Evolutionary conservation across 2,329 filamentous ascomycete species (phyloP).

Genomic region (Scedosporium aurantiacum): DNA sequence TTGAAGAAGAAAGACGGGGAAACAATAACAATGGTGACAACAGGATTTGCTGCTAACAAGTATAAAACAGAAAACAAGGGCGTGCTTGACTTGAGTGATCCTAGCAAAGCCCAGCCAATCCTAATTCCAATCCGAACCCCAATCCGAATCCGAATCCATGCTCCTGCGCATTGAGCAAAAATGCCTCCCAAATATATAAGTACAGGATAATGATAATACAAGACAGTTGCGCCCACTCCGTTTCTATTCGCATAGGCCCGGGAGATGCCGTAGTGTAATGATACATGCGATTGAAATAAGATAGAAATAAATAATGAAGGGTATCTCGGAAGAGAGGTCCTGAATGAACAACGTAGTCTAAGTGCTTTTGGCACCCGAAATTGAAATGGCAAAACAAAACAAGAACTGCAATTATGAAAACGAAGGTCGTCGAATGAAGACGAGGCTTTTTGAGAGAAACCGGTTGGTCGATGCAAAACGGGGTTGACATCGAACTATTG

Average conservation of each 20-base stretch:
- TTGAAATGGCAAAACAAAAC: background rate
- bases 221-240: background rate
- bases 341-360: background rate
- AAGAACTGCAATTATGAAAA: background rate
- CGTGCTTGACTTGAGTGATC: background rate
- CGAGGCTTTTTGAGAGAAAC: background rate
- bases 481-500: background rate
- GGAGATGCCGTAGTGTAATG: background rate
- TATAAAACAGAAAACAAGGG: background rate
- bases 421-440: background rate
- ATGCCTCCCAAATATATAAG: background rate
- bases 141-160: background rate
- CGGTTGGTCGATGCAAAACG: background rate
- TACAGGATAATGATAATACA: background rate
- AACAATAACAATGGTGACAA: background rate
- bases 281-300: background rate
- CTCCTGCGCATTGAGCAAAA: background rate
- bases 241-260: background rate
- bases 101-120: background rate
- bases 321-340: background rate
- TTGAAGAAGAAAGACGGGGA: background rate
- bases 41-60: background rate
- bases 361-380: background rate
- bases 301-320: background rate
- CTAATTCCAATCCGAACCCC: too few relatives aligned